Percentiles rank a stretch among this genome's conserved stretches.
Conservation (phyloP, 176 grass and related monocot genomes). For the sorghum (Sorghum bicolor) region Sorghum_bicolor_NCBIv3 NC_012872.2:18323501-18324000, state of each 20-base stretch:
- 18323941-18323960: no score
- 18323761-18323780: constrained; percentile 8
- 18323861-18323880: no score
- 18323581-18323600: not conserved
- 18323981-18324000: no score
- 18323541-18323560: not conserved
- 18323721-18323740: constrained; percentile 43
- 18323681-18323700: constrained; percentile 94
- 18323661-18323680: constrained; percentile 88
- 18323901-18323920: no score
- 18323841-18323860: no score
- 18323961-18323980: no score
- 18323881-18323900: no score
- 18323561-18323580: not conserved
- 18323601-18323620: no score
- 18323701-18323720: constrained; percentile 98
- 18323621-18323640: not conserved
- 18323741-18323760: constrained; percentile 33
- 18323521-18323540: not conserved
- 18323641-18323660: constrained; percentile 1
- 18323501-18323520: not conserved
- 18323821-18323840: no score
- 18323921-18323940: no score
- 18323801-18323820: no score
- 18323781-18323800: not conserved